A percentile compares a stretch with the other conserved stretches of the same genome.
Conservation (phyloP, 768 basidiomycete genomes). For the Lyophyllum decastes region DNA sequence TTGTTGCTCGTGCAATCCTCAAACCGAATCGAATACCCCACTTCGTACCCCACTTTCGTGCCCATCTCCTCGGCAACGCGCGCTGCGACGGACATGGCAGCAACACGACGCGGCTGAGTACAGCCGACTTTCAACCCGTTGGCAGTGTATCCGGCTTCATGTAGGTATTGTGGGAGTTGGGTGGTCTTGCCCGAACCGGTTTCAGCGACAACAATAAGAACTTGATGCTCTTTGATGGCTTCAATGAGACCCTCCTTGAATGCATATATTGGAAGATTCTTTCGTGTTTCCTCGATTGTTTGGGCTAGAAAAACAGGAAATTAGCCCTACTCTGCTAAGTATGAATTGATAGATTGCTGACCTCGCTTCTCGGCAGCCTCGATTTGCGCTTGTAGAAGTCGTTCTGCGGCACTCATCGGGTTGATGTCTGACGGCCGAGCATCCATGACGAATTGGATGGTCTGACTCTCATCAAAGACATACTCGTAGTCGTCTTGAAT, state of each 20-base stretch:
- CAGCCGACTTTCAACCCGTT: slow-evolving; percentile 90
- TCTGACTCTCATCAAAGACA: slow-evolving; percentile 97
- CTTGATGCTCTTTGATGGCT: slow-evolving; percentile 89
- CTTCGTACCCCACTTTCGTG: slow-evolving; percentile 94
- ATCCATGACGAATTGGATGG: slow-evolving; percentile 94
- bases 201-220: slow-evolving; percentile 97
- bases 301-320: slow-evolving; percentile 50
- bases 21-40: slow-evolving; percentile 99
- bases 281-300: slow-evolving; percentile 91
- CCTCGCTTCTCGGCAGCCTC: slow-evolving; percentile 90
- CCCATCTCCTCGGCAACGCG: slow-evolving; percentile 99
- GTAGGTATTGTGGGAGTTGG: slow-evolving; percentile 95
- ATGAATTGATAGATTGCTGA: slow-evolving; percentile 33
- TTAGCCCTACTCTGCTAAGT: not conserved
- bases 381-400: slow-evolving; percentile 82
- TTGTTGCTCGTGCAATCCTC: slow-evolving; percentile 99
- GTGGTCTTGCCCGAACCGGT: slow-evolving; percentile 99
- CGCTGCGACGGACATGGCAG: slow-evolving; percentile 98
- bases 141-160: slow-evolving; percentile 94
- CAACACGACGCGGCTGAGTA: slow-evolving; percentile 97
- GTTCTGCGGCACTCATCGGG: slow-evolving; percentile 79
- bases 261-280: slow-evolving; percentile 88
- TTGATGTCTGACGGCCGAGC: slow-evolving; percentile 64
- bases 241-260: slow-evolving; percentile 88
- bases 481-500: slow-evolving; percentile 90